Conservation (phyloP, 1,284 basidiomycete species). For the Naganishia liquefaciens region DNA sequence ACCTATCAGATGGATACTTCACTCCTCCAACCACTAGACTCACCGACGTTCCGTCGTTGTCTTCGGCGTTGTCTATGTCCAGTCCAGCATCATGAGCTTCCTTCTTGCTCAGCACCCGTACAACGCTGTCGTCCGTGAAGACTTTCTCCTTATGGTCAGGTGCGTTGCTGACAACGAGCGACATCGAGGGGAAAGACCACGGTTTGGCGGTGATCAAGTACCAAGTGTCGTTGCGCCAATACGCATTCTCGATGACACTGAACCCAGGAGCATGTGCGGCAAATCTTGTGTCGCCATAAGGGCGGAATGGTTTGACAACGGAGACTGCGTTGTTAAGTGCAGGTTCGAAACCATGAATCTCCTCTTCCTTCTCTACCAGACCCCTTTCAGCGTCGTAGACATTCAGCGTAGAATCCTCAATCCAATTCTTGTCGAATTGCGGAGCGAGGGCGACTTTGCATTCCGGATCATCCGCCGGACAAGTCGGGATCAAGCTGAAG, state of each 20-base stretch:
- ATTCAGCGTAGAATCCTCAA: background rate
- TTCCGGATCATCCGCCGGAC: background rate
- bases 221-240: constrained; percentile 27
- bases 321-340: background rate
- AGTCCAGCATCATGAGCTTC: constrained; percentile 11
- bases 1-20: background rate
- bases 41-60: constrained; percentile 11
- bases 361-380: background rate
- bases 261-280: constrained; percentile 41
- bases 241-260: constrained; percentile 43
- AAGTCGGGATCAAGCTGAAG: constrained; percentile 9
- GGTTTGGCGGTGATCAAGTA: constrained; percentile 21
- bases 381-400: background rate
- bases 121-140: constrained; percentile 16
- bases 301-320: background rate
- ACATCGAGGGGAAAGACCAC: constrained; percentile 11
- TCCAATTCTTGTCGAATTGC: background rate
- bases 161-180: constrained; percentile 15
- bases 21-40: background rate
- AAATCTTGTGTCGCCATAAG: constrained; percentile 30
- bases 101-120: background rate
- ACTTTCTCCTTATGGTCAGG: constrained; percentile 15
- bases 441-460: background rate
- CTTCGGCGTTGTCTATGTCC: background rate
- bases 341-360: background rate